Percentiles rank a stretch among this genome's conserved stretches.
These are phyloP conservation scores for Phoma sp. DNA, from an alignment of 2,329 filamentous ascomycete species.

Conservation along the genomic window DNA sequence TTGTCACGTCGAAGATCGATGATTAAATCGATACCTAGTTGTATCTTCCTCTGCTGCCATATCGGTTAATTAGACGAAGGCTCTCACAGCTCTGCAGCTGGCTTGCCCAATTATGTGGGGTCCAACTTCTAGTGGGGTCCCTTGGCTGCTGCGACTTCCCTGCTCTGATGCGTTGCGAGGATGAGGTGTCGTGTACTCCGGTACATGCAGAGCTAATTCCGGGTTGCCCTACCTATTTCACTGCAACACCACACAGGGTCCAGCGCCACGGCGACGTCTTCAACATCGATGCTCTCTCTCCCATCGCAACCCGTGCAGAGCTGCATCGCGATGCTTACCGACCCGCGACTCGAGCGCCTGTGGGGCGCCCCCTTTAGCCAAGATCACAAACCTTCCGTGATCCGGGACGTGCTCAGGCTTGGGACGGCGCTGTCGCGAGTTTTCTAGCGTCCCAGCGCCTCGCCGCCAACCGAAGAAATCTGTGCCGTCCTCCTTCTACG, in stretches of 20 bases:
- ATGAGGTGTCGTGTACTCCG: constrained; percentile 4
- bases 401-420: constrained; percentile 15
- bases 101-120: too few relatives aligned
- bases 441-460: constrained; percentile 15
- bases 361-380: constrained; percentile 17
- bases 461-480: background rate
- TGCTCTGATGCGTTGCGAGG: constrained; percentile 4
- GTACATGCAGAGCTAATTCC: background rate
- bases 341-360: constrained; percentile 4
- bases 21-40: too few relatives aligned
- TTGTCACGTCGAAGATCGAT: too few relatives aligned
- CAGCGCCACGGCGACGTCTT: constrained; percentile 1
- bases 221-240: background rate
- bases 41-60: too few relatives aligned
- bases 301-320: background rate
- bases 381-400: constrained; percentile 14
- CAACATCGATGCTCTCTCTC: background rate
- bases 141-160: background rate
- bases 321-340: background rate
- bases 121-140: background rate
- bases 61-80: too few relatives aligned
- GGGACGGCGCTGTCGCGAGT: constrained; percentile 10
- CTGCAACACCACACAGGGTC: constrained; percentile 12
- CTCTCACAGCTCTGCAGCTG: too few relatives aligned
- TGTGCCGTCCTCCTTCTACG: background rate